phyloP scores from a whole-genome alignment of 345 rosid genomes.

The Viola odorata region DNA sequence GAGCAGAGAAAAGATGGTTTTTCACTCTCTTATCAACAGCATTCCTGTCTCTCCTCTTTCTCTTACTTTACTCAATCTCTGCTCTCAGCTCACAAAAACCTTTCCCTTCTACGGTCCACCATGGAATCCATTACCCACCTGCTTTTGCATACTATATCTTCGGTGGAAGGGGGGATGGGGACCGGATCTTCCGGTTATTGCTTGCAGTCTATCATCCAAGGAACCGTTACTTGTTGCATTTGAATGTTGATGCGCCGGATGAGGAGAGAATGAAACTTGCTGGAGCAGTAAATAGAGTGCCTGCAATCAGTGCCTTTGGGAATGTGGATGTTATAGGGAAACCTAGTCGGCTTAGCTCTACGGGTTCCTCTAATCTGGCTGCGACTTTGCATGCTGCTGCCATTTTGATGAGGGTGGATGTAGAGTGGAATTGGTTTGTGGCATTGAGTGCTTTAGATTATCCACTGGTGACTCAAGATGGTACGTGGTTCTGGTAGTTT shows the following conservation, averaged over 20 bases:
- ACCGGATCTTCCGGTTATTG: constrained; percentile 69
- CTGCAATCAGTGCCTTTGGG: constrained; percentile 65
- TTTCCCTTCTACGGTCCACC: constrained; percentile 63
- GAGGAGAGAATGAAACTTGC: constrained; percentile 58
- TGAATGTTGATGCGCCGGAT: constrained; percentile 69
- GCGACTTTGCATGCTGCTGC: constrained; percentile 74
- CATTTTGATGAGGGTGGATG: constrained; percentile 63
- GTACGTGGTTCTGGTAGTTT: constrained; percentile 27
- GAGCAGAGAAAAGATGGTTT: constrained; percentile 92
- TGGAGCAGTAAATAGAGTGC: constrained; percentile 56
- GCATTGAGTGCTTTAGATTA: constrained; percentile 82
- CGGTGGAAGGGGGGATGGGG: constrained; percentile 67
- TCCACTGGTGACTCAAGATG: constrained; percentile 92
- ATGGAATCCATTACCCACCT: constrained; percentile 82
- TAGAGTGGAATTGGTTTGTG: constrained; percentile 89
- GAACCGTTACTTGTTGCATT: constrained; percentile 83
- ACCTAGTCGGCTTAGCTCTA: constrained; percentile 59
- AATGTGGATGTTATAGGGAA: constrained; percentile 90
- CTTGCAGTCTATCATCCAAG: constrained; percentile 95
- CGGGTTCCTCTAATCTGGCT: constrained; percentile 72
- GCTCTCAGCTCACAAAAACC: constrained; percentile 61
- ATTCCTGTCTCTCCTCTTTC: constrained; percentile 58
- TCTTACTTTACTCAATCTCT: constrained; percentile 69
- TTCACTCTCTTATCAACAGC: constrained; percentile 79
- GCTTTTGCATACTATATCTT: constrained; percentile 63